Evolutionary conservation across 2,329 filamentous ascomycete genomes (phyloP), one percentile per base, ranked within the genome.

Genomic region (Cladosporium sp.): DNA sequence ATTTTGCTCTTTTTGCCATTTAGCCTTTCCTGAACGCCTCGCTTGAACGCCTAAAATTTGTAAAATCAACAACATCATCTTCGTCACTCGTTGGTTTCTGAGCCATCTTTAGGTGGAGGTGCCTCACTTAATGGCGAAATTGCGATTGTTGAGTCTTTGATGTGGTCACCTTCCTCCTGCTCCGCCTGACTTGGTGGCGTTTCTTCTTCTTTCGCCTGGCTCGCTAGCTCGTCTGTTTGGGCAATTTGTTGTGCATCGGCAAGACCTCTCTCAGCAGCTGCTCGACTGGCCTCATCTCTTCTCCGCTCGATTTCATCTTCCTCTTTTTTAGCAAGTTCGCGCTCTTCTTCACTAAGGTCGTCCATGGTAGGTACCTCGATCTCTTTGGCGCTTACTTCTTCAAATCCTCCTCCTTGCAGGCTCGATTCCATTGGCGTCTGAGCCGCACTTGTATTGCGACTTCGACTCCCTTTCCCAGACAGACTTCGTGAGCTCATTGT

Each of bases 261-360:
- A 18, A 89, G 73, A 1, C 87, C 87, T 32, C 84, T 81, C 66
- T 82, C 81, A 12, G 82, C 71, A 11, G 88, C 87, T 24, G 89
- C 74, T 54, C 81, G 79, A 38, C 83, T 81, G 3, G 87, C 88
- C 54, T 84, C 84, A 44, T 81, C 78, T 41, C 87, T 79, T 71
- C 82, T 86, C 59, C 80, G 79, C 65, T 83, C 78, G 30, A 89
- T 78, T 44, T 83, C 81, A 3, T 77, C 76, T 72, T 90, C 88
- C 73, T 90, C 86, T 72, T 88, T 79, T 38, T 78, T 71, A 58
- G 80, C 82, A 0, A 83, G 75, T 34, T 77, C 78, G 26, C 86
- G 83, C 73, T 90, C 87, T 76, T 90, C 86, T 38, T 79, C 80
- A 71, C 84, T 83, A 14, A 89, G 73, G 64, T 88, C 85, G 5